phyloP scores from a whole-genome alignment of 164 flowering plant species.

The Amborella trichopoda region DNA sequence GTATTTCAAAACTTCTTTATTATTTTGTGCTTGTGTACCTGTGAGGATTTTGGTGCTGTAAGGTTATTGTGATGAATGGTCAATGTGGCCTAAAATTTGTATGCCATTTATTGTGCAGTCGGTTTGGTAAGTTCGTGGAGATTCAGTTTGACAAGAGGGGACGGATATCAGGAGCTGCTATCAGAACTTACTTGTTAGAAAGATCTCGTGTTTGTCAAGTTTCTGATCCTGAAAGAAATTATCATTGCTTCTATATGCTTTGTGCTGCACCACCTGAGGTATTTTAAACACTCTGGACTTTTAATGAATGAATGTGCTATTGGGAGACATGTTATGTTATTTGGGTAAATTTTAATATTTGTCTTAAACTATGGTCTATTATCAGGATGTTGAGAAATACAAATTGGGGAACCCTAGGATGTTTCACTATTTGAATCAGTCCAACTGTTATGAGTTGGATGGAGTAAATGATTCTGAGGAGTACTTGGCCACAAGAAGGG shows the following conservation, averaged over 20 bases:
- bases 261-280: constrained; percentile 99
- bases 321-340: not conserved
- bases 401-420: constrained; percentile 59
- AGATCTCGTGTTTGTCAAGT: constrained; percentile 98
- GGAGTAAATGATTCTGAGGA: constrained; percentile 67
- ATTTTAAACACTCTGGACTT: constrained; percentile 7
- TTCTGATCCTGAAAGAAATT: constrained; percentile 97
- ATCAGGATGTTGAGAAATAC: constrained; percentile 56
- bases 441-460: constrained; percentile 65
- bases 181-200: constrained; percentile 94
- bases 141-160: constrained; percentile 85
- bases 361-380: not conserved
- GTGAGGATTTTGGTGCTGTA: too few species aligned
- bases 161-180: constrained; percentile 94
- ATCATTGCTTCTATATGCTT: constrained; percentile 99
- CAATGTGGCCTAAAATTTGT: too few species aligned
- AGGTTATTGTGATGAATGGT: too few species aligned
- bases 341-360: not conserved
- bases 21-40: too few species aligned
- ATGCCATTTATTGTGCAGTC: constrained; percentile 37
- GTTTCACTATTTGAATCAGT: constrained; percentile 80
- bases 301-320: not conserved
- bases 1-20: too few species aligned
- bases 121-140: constrained; percentile 99
- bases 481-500: constrained; percentile 68